Conservation (phyloP, 75 land plant genomes). For the Adiantum capillusveneris region DNA sequence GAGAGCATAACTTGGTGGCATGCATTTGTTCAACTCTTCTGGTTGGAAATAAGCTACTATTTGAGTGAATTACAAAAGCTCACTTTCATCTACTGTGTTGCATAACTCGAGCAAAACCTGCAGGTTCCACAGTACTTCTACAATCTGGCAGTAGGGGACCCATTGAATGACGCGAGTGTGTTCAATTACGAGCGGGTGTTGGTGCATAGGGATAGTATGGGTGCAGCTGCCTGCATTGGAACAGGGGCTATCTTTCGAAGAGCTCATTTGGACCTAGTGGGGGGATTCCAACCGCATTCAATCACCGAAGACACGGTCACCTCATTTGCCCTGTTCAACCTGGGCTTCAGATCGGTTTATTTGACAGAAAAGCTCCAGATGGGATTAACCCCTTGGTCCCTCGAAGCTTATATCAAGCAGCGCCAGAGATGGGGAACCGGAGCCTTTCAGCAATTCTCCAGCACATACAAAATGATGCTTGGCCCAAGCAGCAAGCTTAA, state of each 20-base stretch:
- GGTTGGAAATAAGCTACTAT: no score
- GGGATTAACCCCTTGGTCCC: slow-evolving; percentile 29
- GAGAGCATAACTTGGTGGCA: no score
- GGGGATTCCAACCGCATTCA: slow-evolving; percentile 31
- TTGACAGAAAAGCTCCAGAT: slow-evolving; percentile 20
- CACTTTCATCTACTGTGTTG: no score
- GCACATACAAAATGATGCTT: slow-evolving; percentile 18
- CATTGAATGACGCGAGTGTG: slow-evolving; percentile 21
- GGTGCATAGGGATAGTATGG: slow-evolving; percentile 12
- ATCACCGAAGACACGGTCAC: slow-evolving; percentile 34
- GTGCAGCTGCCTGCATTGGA: slow-evolving; percentile 16
- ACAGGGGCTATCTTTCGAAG: slow-evolving; percentile 25
- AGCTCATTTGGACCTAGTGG: slow-evolving; percentile 17
- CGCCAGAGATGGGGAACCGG: slow-evolving; percentile 23
- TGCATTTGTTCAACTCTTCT: no score
- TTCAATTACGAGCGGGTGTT: slow-evolving; percentile 21
- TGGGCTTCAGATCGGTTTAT: slow-evolving; percentile 27
- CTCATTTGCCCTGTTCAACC: slow-evolving; percentile 19
- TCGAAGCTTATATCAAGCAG: slow-evolving; percentile 26
- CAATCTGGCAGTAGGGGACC: slow-evolving; percentile 28
- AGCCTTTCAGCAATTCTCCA: slow-evolving; percentile 23
- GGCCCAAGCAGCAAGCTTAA: slow-evolving; percentile 18
- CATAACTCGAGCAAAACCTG: no score
- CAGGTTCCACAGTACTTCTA: slow-evolving; percentile 23
- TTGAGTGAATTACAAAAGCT: no score